A percentile compares a stretch with the other conserved stretches of the same genome.
Evolutionary conservation across 768 basidiomycete genomes (phyloP).

Genomic region (Rhizopogon rudus): DNA sequence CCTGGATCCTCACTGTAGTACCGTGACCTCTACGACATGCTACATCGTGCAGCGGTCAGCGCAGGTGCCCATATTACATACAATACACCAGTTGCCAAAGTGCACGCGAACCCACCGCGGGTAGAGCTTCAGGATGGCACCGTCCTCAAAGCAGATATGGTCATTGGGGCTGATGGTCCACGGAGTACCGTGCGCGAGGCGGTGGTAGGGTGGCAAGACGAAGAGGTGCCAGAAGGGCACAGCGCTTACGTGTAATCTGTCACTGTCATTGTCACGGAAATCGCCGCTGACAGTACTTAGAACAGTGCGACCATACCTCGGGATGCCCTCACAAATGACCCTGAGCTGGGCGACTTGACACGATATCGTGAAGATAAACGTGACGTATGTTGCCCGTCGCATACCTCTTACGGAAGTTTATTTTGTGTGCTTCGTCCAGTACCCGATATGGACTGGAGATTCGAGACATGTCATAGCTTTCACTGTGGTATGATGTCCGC

Average conservation of each 20-base stretch:
- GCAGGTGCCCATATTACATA: constrained; percentile 51
- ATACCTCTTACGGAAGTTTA: neutral
- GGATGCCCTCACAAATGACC: constrained; percentile 37
- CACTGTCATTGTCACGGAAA: constrained; percentile 6
- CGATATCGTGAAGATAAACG: constrained; percentile 16
- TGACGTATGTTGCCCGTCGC: constrained; percentile 11
- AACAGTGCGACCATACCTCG: constrained; percentile 39
- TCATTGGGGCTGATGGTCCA: constrained; percentile 62
- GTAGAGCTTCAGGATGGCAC: constrained; percentile 40
- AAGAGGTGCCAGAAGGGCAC: constrained; percentile 23
- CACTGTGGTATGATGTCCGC: constrained; percentile 15
- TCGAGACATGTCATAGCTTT: constrained; percentile 18
- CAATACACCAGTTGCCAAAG: constrained; percentile 31
- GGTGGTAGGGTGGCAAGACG: constrained; percentile 26
- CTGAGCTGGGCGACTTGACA: constrained; percentile 32
- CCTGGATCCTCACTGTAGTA: constrained; percentile 31
- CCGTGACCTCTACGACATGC: constrained; percentile 44
- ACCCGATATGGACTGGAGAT: constrained; percentile 22
- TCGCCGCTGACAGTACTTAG: neutral
- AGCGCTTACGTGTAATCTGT: constrained; percentile 40
- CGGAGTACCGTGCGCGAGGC: constrained; percentile 37
- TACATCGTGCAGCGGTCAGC: constrained; percentile 41
- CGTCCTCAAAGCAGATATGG: constrained; percentile 42
- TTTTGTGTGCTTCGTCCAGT: constrained; percentile 10
- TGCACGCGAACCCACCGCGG: constrained; percentile 27